phyloP scores from a whole-genome alignment of 1,284 basidiomycete species.

The Tausonia pullulans region DNA sequence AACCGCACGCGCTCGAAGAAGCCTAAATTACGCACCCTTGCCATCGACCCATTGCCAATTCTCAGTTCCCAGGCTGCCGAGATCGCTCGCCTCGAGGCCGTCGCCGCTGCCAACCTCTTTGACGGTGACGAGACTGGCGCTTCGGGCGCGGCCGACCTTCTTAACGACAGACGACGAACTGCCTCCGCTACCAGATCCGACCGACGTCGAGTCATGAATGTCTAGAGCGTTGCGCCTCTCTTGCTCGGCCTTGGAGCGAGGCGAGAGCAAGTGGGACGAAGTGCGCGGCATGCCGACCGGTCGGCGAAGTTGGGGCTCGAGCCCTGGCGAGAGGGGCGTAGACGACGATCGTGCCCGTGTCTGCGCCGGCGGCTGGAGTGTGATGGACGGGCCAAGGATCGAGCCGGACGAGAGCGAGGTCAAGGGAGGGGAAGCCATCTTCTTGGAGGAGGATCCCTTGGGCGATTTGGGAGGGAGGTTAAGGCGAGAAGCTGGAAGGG shows the following conservation, averaged over 20 bases:
- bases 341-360: no score
- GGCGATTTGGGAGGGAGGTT: no score
- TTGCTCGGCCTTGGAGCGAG: no score
- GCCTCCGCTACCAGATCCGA: not conserved
- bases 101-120: conserved; percentile 71
- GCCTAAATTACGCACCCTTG: conserved; percentile 55
- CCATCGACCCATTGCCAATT: conserved; percentile 98
- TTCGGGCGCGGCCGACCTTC: conserved; percentile 50
- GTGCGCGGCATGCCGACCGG: not conserved
- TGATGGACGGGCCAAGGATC: no score
- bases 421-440: no score
- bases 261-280: no score
- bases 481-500: no score
- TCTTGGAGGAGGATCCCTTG: no score
- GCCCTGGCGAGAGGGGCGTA: not conserved
- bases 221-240: no score
- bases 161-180: not conserved
- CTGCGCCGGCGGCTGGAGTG: no score
- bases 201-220: not conserved
- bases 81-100: conserved; percentile 58
- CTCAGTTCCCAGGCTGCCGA: conserved; percentile 71
- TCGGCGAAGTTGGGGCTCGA: not conserved
- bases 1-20: not conserved
- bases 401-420: no score
- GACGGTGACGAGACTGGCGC: conserved; percentile 73